Percentiles rank a stretch among this genome's conserved stretches.
Conservation (phyloP, 306 rosid species). For the Vachellia pachyceras region DNA sequence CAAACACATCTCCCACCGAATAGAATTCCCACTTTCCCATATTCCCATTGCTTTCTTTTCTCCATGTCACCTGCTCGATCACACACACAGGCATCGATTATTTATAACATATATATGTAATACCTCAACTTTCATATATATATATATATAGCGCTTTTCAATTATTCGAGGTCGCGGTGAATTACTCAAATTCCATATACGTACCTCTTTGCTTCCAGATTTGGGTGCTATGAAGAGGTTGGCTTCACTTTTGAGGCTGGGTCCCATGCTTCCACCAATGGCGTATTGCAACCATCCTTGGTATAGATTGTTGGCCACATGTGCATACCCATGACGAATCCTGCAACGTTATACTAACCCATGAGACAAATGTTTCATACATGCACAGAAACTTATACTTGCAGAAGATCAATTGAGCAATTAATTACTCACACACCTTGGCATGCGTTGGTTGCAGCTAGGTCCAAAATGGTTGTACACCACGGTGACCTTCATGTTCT, state of each 20-base stretch:
- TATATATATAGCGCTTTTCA: background rate
- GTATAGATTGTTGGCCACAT: conserved; percentile 53
- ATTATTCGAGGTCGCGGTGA: background rate
- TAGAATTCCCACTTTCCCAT: conserved; percentile 38
- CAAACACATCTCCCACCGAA: conserved; percentile 49
- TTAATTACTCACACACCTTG: conserved; percentile 25
- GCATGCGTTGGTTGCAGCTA: conserved; percentile 46
- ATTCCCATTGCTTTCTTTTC: conserved; percentile 28
- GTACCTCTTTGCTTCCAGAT: conserved; percentile 46
- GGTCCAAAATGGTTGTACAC: conserved; percentile 54
- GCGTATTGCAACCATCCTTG: conserved; percentile 49
- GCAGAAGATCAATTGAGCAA: background rate
- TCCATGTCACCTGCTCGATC: conserved; percentile 46
- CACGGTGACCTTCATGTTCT: conserved; percentile 40
- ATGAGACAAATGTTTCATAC: background rate
- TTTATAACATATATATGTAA: background rate
- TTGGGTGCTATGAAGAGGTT: conserved; percentile 56
- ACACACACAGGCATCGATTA: background rate
- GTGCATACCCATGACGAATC: conserved; percentile 51
- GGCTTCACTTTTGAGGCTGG: conserved; percentile 54
- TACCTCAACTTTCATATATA: background rate
- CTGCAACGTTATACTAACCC: background rate
- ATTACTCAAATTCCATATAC: background rate
- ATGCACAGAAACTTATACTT: background rate
- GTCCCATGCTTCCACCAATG: conserved; percentile 51